Percentiles rank a stretch among this genome's conserved stretches.
Conservation (phyloP, 805 yeast genomes). For the Teunomyces kruisii region DNA sequence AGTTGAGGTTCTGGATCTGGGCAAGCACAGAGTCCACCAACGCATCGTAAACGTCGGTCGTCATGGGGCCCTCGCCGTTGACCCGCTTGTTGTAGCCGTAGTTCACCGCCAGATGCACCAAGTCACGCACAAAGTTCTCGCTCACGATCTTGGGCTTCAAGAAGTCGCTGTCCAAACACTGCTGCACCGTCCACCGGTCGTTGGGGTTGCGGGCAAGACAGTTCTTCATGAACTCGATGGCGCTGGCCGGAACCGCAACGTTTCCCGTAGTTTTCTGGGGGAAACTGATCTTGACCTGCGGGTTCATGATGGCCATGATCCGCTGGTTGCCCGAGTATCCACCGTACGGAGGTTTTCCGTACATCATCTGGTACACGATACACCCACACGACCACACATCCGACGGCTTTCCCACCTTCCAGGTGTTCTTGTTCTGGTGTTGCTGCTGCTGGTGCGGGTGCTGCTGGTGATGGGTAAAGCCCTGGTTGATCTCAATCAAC, state of each 20-base stretch:
- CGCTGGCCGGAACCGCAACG: slow-evolving; percentile 62
- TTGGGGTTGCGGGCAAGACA: slow-evolving; percentile 74
- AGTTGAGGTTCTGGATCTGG: slow-evolving; percentile 41
- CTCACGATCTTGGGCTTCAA: slow-evolving; percentile 74
- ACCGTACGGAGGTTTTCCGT: slow-evolving; percentile 91
- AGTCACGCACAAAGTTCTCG: slow-evolving; percentile 60
- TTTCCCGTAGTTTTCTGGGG: slow-evolving; percentile 64
- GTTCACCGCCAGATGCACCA: slow-evolving; percentile 73
- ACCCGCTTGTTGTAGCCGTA: slow-evolving; percentile 55
- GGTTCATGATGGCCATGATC: slow-evolving; percentile 81
- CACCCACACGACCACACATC: slow-evolving; percentile 99
- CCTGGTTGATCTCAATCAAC: slow-evolving; percentile 55
- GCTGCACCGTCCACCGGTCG: slow-evolving; percentile 61
- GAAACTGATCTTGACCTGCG: slow-evolving; percentile 67
- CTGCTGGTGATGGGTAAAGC: too few relatives aligned
- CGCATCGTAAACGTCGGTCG: slow-evolving; percentile 38
- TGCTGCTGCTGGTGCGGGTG: too few relatives aligned
- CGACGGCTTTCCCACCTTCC: slow-evolving; percentile 92
- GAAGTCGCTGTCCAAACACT: slow-evolving; percentile 63
- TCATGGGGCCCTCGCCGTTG: slow-evolving; percentile 36
- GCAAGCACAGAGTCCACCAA: slow-evolving; percentile 57
- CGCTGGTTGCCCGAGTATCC: slow-evolving; percentile 73
- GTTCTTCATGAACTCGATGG: slow-evolving; percentile 66
- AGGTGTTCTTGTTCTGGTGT: slow-evolving; percentile 26
- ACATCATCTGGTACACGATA: slow-evolving; percentile 91